Percentiles rank a stretch among this genome's conserved stretches.
phyloP scores from a whole-genome alignment of 306 rosid species.

The Medicago lupulina region DNA sequence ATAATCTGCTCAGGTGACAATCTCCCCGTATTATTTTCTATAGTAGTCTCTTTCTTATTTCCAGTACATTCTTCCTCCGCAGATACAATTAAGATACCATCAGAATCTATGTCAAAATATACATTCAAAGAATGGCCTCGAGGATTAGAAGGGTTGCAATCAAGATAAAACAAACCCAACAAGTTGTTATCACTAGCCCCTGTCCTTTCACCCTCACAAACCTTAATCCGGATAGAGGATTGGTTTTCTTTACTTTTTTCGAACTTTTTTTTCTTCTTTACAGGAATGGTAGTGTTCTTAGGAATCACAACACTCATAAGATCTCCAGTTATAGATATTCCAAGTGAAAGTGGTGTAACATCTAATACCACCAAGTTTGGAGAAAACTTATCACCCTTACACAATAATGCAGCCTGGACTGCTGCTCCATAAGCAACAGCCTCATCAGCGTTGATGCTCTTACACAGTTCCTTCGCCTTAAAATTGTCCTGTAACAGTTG shows the following conservation, averaged over 20 bases:
- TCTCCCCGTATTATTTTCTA: slow-evolving; percentile 51
- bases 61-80: neutral
- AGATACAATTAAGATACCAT: neutral
- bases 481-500: neutral
- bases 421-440: neutral
- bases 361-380: neutral
- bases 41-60: slow-evolving; percentile 38
- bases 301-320: neutral
- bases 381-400: neutral
- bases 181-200: neutral
- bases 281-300: neutral
- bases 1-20: slow-evolving; percentile 47
- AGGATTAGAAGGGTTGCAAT: neutral
- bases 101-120: neutral
- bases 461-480: neutral
- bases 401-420: neutral
- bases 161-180: neutral
- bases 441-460: neutral
- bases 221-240: neutral
- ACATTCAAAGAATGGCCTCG: neutral
- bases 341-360: neutral
- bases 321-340: neutral
- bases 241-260: neutral
- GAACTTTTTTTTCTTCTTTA: neutral
- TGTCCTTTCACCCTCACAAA: neutral